Base-by-base conservation (phyloP, 805 yeast genomes). In the Pichia ethanolica region DNA sequence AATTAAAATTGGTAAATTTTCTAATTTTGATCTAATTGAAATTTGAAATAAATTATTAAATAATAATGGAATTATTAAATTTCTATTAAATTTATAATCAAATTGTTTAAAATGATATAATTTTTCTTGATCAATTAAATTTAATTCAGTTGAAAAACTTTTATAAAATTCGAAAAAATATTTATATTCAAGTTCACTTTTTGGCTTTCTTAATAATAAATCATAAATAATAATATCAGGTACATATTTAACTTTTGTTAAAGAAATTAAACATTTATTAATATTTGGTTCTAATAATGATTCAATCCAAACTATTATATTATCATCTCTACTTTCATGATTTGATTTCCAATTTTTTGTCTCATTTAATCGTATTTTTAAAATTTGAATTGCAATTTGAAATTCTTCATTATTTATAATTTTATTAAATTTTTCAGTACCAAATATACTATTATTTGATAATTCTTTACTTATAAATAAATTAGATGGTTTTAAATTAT, bases 161-260 rank as follows among this genome's bases (percentile, higher is more conserved):
- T 45, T 50, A 49, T 63, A 64, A 8, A 63, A 49, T 36, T 58
- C 63, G 12, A 62, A 46, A 14, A 56, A 45, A 8, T 61, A 53
- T 37, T 55, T 50, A 44, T 56, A 63, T 48, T 65, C 68, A 7
- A 50, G 47, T 39, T 58, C 62, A 39, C 57, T 56, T 5, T 25
- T 35, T 5, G 67, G 66, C 5, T 41, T 51, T 39, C 69, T 50
- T 12, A 65, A 47, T 20, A 65, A 39, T 5, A 65, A 14, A 51
- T 65, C 68, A 45, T 62, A 65, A 7, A 62, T n/a, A n/a, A 65
- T 53, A 3, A 58, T 54, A 6, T 49, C 55, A 8, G 66, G 67
- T 11, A 63, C 55, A 20, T 48, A 43, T 28, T 47, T 46, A 1
- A 57, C 52, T 25, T 52, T 39, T 12, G 55, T 50, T 14, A 65